A percentile compares a stretch with the other conserved stretches of the same genome.
Conservation (phyloP, 2,329 filamentous ascomycete species). For the Chaetomiaceae sp. region DNA sequence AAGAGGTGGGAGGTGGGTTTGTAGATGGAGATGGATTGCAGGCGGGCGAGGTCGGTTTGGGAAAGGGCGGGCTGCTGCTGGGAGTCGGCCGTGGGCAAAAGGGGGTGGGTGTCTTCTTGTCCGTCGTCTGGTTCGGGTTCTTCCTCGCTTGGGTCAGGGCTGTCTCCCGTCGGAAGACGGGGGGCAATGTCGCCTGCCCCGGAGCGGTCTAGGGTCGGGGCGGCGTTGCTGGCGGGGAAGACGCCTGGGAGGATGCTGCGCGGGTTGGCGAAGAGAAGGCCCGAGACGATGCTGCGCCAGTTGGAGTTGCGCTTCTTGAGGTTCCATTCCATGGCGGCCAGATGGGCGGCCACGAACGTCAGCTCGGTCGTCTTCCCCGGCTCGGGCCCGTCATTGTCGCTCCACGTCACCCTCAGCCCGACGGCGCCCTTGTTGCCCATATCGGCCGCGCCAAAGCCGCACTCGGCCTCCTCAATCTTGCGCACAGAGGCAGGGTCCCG, state of each 20-base stretch:
- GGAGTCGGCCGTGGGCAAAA: constrained; percentile 6
- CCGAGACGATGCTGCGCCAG: constrained; percentile 78
- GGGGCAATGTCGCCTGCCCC: constrained; percentile 18
- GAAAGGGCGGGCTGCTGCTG: neutral
- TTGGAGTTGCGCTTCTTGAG: constrained; percentile 74
- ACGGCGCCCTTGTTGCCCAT: constrained; percentile 97
- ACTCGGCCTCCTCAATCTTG: constrained; percentile 70
- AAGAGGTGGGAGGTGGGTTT: constrained; percentile 73
- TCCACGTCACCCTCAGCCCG: constrained; percentile 66
- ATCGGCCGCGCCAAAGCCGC: constrained; percentile 77
- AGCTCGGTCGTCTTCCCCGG: constrained; percentile 52
- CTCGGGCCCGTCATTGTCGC: constrained; percentile 28
- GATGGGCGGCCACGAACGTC: constrained; percentile 83
- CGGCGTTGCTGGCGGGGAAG: constrained; percentile 13
- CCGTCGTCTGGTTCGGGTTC: constrained; percentile 7
- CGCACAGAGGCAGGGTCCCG: constrained; percentile 57
- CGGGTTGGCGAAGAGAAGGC: constrained; percentile 67
- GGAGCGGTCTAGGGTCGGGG: constrained; percentile 17
- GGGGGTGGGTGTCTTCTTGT: constrained; percentile 10
- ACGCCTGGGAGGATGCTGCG: constrained; percentile 35
- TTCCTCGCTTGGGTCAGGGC: constrained; percentile 20
- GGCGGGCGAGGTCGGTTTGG: constrained; percentile 21
- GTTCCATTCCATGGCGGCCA: constrained; percentile 82
- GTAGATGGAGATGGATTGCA: constrained; percentile 65
- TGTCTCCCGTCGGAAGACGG: constrained; percentile 12